phyloP scores from a whole-genome alignment of 1,139 yeast genomes.

The Debaryomyces sp. region DNA sequence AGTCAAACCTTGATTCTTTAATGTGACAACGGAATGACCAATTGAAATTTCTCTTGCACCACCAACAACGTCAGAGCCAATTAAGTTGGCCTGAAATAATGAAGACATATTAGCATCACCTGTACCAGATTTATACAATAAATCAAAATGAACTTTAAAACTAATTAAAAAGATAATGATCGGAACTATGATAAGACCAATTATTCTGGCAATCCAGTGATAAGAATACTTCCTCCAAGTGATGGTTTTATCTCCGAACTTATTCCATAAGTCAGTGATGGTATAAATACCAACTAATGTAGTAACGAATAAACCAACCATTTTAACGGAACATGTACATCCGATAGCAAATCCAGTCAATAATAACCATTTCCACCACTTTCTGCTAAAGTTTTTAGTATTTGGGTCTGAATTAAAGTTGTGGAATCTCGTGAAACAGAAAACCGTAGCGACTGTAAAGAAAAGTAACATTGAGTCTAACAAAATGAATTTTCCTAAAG shows the following conservation, averaged over 20 bases:
- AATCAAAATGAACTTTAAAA: slow-evolving; percentile 75
- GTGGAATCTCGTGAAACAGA: slow-evolving; percentile 79
- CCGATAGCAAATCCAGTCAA: slow-evolving; percentile 77
- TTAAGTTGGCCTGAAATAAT: slow-evolving; percentile 89
- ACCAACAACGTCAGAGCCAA: slow-evolving; percentile 75
- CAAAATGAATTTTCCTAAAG: slow-evolving; percentile 88
- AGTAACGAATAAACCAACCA: slow-evolving; percentile 83
- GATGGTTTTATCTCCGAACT: slow-evolving; percentile 60
- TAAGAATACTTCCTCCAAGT: slow-evolving; percentile 50
- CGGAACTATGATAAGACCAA: slow-evolving; percentile 66
- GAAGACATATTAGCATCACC: slow-evolving; percentile 99
- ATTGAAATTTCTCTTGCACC: slow-evolving; percentile 90
- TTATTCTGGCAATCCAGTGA: slow-evolving; percentile 69
- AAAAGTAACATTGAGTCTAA: slow-evolving; percentile 95
- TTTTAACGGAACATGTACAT: slow-evolving; percentile 79
- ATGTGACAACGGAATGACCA: slow-evolving; percentile 74
- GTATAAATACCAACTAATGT: slow-evolving; percentile 77
- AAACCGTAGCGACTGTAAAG: slow-evolving; percentile 85
- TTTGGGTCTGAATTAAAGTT: slow-evolving; percentile 57
- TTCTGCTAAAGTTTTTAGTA: slow-evolving; percentile 55
- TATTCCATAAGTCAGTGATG: slow-evolving; percentile 70
- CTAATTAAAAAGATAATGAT: slow-evolving; percentile 60
- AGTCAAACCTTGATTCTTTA: slow-evolving; percentile 88
- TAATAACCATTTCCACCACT: slow-evolving; percentile 95
- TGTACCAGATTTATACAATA: slow-evolving; percentile 76